Base-by-base conservation (phyloP, 176 grass and related monocot species). In the Rhynchospora pubera region DNA sequence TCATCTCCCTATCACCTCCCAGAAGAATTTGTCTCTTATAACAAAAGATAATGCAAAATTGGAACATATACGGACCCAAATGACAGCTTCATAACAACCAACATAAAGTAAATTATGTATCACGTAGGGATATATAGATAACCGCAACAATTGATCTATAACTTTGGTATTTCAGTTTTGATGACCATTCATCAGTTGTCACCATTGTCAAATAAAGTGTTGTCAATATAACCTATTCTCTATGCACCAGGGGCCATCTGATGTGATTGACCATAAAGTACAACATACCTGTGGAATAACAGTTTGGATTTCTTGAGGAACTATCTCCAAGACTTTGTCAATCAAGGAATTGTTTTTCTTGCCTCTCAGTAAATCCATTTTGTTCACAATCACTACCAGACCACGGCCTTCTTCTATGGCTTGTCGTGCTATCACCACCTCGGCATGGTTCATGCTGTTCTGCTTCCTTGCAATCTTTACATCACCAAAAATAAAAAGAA, bases 341-440 rank as follows among this genome's bases (percentile, higher is more conserved):
- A 87, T 80, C 39, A 94, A 86, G 4, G 7, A 83, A 74, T 85
- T 80, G 6, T 89, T 89, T 61, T 30, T 69, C 65, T 45, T 75
- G 71, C 87, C 87, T 82, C 89, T 88, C 81, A 97, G 92, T 45
- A 97, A 91, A 91, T 97, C 94, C 92, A 97, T 97, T 91, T 97
- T 97, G 68, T 97, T 97, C 62, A 97, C 92, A 77, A 97, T 48
- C 81, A 97, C 92, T 74, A 97, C 85, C 44, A 97, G 85, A 47
- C 92, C 94, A 85, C 92, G 91, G 3, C 94, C 94, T 89, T 97
- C 94, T 92, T 97, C 94, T 77, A 97, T 89, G 69, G 94, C 88
- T 89, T 94, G 92, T 0, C 92, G 92, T 77, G 94, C 94, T 79
- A 97, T 97, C 65, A 92, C 39, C 68, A 94, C 92, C 86, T 97